Evolutionary conservation across 1,284 basidiomycete species (phyloP).

Genomic region (Ustilago vetiveriae): DNA sequence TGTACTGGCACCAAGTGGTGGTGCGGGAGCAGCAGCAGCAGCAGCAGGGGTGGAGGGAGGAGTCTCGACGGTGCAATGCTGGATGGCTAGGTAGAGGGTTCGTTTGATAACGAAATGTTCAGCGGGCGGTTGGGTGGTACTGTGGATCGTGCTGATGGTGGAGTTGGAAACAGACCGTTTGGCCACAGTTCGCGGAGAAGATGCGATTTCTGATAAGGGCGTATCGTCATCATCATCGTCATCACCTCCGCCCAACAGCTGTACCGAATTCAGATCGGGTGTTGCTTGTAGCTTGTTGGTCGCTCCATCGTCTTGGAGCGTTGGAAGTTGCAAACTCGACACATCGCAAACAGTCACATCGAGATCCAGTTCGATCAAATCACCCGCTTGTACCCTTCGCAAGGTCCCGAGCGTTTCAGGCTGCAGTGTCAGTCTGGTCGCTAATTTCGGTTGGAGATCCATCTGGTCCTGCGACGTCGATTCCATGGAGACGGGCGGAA

Average conservation of each 20-base stretch:
- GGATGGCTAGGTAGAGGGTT: constrained; percentile 9
- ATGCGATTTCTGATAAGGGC: constrained; percentile 28
- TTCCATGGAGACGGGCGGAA: neutral
- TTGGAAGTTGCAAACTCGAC: neutral
- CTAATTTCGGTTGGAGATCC: constrained; percentile 5
- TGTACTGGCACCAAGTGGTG: no score
- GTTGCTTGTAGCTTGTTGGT: neutral
- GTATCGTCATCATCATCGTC: constrained; percentile 39
- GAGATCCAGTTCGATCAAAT: constrained; percentile 5
- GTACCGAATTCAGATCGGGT: neutral
- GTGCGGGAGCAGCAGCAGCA: neutral
- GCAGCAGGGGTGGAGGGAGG: neutral
- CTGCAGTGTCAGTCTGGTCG: constrained; percentile 5
- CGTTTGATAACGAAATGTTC: neutral
- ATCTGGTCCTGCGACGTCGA: neutral
- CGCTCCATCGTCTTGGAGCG: neutral
- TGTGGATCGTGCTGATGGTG: neutral
- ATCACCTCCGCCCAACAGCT: no score
- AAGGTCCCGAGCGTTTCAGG: constrained; percentile 4
- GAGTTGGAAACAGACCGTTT: neutral
- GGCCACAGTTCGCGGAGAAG: constrained; percentile 1
- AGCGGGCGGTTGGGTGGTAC: neutral
- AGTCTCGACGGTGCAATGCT: constrained; percentile 18
- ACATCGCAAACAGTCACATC: constrained; percentile 11
- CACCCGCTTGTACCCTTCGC: neutral